phyloP scores from a whole-genome alignment of 2,329 filamentous ascomycete genomes.

The Trichoderma sp. region DNA sequence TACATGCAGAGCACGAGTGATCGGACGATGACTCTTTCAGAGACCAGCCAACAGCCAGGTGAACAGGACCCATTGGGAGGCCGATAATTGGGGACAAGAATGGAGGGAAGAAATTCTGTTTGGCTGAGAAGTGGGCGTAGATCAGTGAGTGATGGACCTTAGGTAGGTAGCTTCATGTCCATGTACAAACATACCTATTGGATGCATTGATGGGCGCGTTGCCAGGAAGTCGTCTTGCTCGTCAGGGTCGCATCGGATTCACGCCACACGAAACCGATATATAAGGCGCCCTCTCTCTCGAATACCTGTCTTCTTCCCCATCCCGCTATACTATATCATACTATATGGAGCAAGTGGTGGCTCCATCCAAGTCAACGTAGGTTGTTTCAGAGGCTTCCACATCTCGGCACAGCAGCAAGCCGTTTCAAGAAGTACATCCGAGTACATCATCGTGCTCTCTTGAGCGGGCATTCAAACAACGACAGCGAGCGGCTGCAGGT shows the following conservation, averaged over 20 bases:
- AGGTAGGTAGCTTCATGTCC: background rate
- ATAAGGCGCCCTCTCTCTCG: background rate
- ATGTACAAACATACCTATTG: background rate
- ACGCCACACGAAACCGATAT: no score
- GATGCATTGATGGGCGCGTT: background rate
- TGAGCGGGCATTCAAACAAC: no score
- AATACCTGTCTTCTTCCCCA: background rate
- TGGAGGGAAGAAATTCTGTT: background rate
- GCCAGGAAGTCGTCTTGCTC: background rate
- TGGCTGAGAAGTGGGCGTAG: conserved; percentile 6
- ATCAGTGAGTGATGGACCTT: background rate
- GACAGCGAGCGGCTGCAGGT: no score
- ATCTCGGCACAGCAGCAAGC: background rate
- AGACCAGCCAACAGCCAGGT: no score
- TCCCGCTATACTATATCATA: background rate
- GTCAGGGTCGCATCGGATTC: no score
- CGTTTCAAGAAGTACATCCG: no score
- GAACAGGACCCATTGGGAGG: background rate
- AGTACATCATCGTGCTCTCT: no score
- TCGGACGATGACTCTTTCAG: background rate
- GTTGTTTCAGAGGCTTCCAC: no score
- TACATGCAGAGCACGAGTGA: background rate
- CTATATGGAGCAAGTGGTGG: background rate
- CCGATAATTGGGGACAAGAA: background rate
- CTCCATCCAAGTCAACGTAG: no score